These are phyloP conservation scores for Malus hybrid DNA, from an alignment of 331 rosid species.

Conservation along the genomic window DNA sequence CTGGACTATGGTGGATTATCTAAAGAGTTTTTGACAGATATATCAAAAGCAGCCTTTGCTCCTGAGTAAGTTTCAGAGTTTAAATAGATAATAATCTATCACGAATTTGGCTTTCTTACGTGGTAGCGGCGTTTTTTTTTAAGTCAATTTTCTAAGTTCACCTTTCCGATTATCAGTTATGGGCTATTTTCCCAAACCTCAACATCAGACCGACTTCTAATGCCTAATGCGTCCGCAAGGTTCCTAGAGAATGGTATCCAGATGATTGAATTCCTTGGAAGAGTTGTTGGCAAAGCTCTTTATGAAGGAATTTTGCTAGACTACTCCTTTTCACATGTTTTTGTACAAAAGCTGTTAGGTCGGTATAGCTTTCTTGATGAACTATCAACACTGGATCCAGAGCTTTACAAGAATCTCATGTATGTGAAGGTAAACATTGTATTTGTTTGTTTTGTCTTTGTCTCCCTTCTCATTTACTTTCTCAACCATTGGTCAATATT, in stretches of 20 bases:
- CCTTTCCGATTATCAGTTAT: conserved; percentile 43
- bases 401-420: conserved; percentile 81
- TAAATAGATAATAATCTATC: background rate
- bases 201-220: conserved; percentile 74
- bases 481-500: background rate
- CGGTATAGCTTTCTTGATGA: conserved; percentile 97
- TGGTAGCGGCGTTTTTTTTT: conserved; percentile 8
- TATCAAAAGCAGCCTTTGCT: conserved; percentile 81
- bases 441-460: background rate
- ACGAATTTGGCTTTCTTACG: conserved; percentile 6
- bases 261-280: conserved; percentile 97
- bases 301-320: conserved; percentile 96
- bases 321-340: conserved; percentile 90
- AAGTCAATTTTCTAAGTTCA: conserved; percentile 10
- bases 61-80: conserved; percentile 65
- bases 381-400: conserved; percentile 57
- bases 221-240: conserved; percentile 82
- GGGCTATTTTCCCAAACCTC: conserved; percentile 91
- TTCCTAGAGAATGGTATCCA: conserved; percentile 83
- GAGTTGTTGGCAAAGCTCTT: conserved; percentile 97
- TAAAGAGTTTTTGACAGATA: conserved; percentile 87
- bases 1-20: conserved; percentile 98
- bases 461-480: background rate
- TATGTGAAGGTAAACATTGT: conserved; percentile 74
- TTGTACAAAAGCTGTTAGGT: conserved; percentile 89